A percentile compares a stretch with the other conserved stretches of the same genome.
phyloP scores from a whole-genome alignment of 2,329 filamentous ascomycete species.

The Pestalotiopsis sp. region DNA sequence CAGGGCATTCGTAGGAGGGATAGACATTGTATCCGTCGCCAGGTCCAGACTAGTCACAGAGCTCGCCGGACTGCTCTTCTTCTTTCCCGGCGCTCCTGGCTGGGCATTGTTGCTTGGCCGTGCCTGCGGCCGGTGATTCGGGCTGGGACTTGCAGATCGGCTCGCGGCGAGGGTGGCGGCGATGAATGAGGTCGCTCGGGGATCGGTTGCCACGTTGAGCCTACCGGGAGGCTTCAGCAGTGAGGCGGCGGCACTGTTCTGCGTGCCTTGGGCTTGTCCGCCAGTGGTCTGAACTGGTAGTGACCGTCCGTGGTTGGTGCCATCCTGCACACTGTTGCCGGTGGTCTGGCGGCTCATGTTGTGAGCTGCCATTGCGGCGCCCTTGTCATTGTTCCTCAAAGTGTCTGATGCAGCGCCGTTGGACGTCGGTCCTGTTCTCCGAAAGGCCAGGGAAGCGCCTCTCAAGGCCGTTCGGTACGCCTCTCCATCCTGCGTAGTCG shows the following conservation, averaged over 20 bases:
- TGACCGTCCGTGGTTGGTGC: conserved; percentile 15
- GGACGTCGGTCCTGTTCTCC: conserved; percentile 31
- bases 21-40: conserved; percentile 53
- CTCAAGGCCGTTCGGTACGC: conserved; percentile 43
- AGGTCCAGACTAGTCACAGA: conserved; percentile 33
- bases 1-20: conserved; percentile 62
- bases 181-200: conserved; percentile 59
- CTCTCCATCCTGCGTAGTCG: conserved; percentile 27
- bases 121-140: conserved; percentile 32
- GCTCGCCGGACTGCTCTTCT: conserved; percentile 30
- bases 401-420: neutral
- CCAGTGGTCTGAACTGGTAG: conserved; percentile 20
- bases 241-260: neutral
- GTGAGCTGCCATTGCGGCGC: conserved; percentile 45
- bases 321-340: conserved; percentile 31
- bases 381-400: conserved; percentile 26
- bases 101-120: conserved; percentile 22
- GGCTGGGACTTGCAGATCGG: conserved; percentile 55
- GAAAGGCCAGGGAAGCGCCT: conserved; percentile 57
- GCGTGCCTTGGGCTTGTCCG: neutral
- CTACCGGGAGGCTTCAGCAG: conserved; percentile 19
- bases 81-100: conserved; percentile 20
- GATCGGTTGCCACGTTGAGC: conserved; percentile 28
- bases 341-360: conserved; percentile 41
- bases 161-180: conserved; percentile 64